phyloP scores from a whole-genome alignment of 306 rosid genomes.

The Luffa aegyptiaca region DNA sequence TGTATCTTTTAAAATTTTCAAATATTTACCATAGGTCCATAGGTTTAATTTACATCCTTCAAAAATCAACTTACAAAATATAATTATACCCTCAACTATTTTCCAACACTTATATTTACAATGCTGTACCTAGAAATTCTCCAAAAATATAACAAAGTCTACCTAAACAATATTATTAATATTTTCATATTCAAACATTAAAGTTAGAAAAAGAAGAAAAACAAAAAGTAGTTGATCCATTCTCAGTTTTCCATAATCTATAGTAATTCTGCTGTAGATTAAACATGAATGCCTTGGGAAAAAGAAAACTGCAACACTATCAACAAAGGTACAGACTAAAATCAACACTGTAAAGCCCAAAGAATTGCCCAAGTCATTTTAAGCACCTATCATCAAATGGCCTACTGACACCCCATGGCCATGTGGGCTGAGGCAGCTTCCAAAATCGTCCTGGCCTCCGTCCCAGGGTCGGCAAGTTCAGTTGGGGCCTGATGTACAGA shows the following conservation, averaged over 20 bases:
- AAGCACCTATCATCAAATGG: not conserved
- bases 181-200: not conserved
- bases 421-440: conserved; percentile 34
- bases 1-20: no score
- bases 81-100: no score
- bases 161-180: not conserved
- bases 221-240: not conserved
- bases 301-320: not conserved
- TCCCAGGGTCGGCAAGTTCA: conserved; percentile 51
- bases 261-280: not conserved
- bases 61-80: no score
- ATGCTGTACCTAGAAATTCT: no score
- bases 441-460: conserved; percentile 61
- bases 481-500: conserved; percentile 39
- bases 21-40: no score
- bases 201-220: not conserved
- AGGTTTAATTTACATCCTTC: no score
- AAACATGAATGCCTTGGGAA: not conserved
- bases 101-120: no score
- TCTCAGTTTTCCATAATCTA: not conserved
- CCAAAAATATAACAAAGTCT: not conserved
- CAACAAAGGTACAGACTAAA: not conserved
- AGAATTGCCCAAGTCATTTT: not conserved
- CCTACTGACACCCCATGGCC: conserved; percentile 20
- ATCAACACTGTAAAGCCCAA: not conserved